Conservation (phyloP, 129 eudicot species). For the Dittrichia graveolens region DNA sequence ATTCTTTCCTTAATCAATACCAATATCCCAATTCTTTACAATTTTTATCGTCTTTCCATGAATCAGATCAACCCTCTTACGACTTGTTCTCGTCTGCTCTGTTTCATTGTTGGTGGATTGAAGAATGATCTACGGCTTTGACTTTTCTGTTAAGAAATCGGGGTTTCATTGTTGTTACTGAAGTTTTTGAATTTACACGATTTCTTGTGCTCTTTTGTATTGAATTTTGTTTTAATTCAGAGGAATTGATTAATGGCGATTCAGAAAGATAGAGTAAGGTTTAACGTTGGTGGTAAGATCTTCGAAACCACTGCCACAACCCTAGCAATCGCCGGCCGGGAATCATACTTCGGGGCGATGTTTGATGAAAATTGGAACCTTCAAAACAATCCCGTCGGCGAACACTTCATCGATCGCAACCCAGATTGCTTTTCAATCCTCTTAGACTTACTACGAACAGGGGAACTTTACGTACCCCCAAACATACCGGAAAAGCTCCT, state of each 20-base stretch:
- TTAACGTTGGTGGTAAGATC: conserved; percentile 90
- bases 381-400: conserved; percentile 35
- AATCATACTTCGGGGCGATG: conserved; percentile 87
- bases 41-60: conserved; percentile 6
- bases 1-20: conserved; percentile 37
- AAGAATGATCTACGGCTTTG: conserved; percentile 28
- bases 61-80: conserved; percentile 27
- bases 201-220: background rate
- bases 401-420: conserved; percentile 86
- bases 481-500: conserved; percentile 63
- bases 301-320: conserved; percentile 96
- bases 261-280: conserved; percentile 72
- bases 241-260: conserved; percentile 51
- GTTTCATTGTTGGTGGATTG: conserved; percentile 23
- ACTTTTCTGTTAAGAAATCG: conserved; percentile 12
- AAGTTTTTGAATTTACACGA: background rate
- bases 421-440: conserved; percentile 81
- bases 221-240: conserved; percentile 17
- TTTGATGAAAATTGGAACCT: conserved; percentile 88
- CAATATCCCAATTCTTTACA: conserved; percentile 36
- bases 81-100: background rate
- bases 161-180: background rate
- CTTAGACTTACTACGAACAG: conserved; percentile 81
- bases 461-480: conserved; percentile 70
- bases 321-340: conserved; percentile 83